Conservation (phyloP, 805 yeast genomes). For the Yarrowia deformans region DNA sequence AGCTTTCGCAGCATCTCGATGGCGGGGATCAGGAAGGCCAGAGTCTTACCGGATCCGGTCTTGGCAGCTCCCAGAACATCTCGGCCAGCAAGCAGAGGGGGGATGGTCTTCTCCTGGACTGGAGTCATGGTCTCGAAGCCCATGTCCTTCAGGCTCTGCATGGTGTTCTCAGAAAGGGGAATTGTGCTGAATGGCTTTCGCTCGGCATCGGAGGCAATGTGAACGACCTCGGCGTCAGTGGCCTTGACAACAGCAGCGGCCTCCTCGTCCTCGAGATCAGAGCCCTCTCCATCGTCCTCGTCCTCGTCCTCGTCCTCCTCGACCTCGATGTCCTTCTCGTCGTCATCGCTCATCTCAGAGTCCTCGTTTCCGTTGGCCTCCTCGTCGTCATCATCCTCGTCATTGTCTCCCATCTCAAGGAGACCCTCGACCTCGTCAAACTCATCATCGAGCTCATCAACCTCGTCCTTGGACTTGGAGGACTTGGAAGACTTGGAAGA, state of each 20-base stretch:
- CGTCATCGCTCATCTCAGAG: conserved; percentile 43
- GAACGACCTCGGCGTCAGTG: conserved; percentile 33
- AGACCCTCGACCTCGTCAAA: conserved; percentile 44
- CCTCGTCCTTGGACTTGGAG: conserved; percentile 42
- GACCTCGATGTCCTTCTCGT: conserved; percentile 45
- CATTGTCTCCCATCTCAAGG: conserved; percentile 44
- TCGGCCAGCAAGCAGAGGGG: conserved; percentile 94
- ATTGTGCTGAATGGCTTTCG: conserved; percentile 57
- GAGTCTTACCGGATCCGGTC: conserved; percentile 98
- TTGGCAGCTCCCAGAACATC: conserved; percentile 99
- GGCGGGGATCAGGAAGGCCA: conserved; percentile 95
- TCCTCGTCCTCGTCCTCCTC: conserved; percentile 49
- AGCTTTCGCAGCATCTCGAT: conserved; percentile 88
- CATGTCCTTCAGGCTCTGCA: conserved; percentile 82
- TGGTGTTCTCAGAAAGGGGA: conserved; percentile 80
- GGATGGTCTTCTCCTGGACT: conserved; percentile 95
- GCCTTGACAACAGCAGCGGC: conserved; percentile 42
- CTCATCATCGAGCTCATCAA: conserved; percentile 44
- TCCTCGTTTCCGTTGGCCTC: conserved; percentile 45
- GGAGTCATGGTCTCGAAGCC: conserved; percentile 92
- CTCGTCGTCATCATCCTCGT: conserved; percentile 47
- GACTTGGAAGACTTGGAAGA: conserved; percentile 27
- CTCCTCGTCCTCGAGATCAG: conserved; percentile 43
- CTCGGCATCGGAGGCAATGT: conserved; percentile 45
- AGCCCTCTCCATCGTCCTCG: conserved; percentile 50